phyloP scores from a whole-genome alignment of 352 stramenopile genomes.

The Pythium phragmitis region DNA sequence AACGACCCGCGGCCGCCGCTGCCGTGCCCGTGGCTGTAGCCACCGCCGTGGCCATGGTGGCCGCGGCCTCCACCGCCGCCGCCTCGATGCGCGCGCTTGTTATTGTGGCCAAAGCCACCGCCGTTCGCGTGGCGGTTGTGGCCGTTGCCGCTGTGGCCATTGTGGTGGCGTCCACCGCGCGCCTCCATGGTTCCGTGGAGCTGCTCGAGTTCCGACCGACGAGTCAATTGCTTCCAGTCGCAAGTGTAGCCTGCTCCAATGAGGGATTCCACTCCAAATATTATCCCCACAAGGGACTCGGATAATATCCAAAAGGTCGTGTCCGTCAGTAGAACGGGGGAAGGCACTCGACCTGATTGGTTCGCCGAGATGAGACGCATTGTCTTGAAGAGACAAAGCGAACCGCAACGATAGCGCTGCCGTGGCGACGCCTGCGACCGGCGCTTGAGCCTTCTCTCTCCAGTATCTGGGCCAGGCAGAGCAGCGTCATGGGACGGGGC shows the following conservation, averaged over 20 bases:
- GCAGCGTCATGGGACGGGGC: constrained; percentile 9
- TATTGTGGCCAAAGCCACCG: constrained; percentile 1
- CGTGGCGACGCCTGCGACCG: not conserved
- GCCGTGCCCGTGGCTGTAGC: constrained; percentile 13
- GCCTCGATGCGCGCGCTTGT: constrained; percentile 15
- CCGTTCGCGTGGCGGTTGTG: not conserved
- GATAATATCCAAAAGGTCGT: constrained; percentile 1
- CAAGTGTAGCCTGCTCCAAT: constrained; percentile 10
- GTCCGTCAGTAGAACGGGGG: not conserved
- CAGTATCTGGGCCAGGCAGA: not conserved
- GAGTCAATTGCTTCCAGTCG: constrained; percentile 18
- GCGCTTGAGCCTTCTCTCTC: not conserved
- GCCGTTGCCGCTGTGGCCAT: not conserved
- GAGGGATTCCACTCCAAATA: not conserved
- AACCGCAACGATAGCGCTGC: constrained; percentile 6
- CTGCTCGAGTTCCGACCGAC: not conserved
- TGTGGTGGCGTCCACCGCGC: constrained; percentile 6
- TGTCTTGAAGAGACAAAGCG: not conserved
- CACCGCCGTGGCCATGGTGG: constrained; percentile 10
- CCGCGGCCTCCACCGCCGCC: constrained; percentile 24
- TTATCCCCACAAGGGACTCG: constrained; percentile 16
- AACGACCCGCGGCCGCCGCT: constrained; percentile 10
- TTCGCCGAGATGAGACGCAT: constrained; percentile 5
- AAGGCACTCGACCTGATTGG: constrained; percentile 19
- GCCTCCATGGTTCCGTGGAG: constrained; percentile 17